A percentile compares a stretch with the other conserved stretches of the same genome.
Conservation (phyloP, 2,329 filamentous ascomycete species). For the Capronia epimyces region DNA sequence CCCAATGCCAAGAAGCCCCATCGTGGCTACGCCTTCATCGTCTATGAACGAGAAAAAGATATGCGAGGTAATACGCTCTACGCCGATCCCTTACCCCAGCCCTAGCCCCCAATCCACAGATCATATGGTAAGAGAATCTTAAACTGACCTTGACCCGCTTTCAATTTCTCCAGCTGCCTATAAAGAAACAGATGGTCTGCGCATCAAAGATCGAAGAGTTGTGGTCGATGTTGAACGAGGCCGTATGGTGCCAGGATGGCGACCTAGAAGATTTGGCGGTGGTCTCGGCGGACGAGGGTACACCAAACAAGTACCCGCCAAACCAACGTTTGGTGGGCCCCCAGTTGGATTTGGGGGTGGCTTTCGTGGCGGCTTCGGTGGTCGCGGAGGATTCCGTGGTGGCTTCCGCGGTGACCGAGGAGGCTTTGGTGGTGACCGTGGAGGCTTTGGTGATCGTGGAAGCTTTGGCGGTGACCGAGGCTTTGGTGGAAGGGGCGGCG, state of each 20-base stretch:
- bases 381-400: slow-evolving; percentile 49
- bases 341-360: slow-evolving; percentile 53
- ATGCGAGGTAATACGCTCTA: slow-evolving; percentile 82
- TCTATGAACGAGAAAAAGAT: slow-evolving; percentile 94
- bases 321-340: slow-evolving; percentile 61
- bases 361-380: slow-evolving; percentile 49
- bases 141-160: slow-evolving; percentile 36
- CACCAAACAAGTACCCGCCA: slow-evolving; percentile 70
- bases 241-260: slow-evolving; percentile 89
- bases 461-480: slow-evolving; percentile 40
- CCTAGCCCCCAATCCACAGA: slow-evolving; percentile 23
- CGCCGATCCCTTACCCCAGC: slow-evolving; percentile 32
- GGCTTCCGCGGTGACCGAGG: slow-evolving; percentile 43
- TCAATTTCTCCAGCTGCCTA: slow-evolving; percentile 70
- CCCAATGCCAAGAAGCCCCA: slow-evolving; percentile 76
- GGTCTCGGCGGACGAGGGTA: slow-evolving; percentile 89
- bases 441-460: slow-evolving; percentile 50
- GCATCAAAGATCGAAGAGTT: slow-evolving; percentile 86
- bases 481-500: slow-evolving; percentile 43
- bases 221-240: slow-evolving; percentile 95
- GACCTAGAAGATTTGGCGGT: slow-evolving; percentile 82
- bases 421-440: slow-evolving; percentile 42
- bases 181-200: slow-evolving; percentile 79
- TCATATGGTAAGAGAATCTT: slow-evolving; percentile 28
- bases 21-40: slow-evolving; percentile 90